phyloP scores from a whole-genome alignment of 768 basidiomycete species.

The Pisolithus marmoratus region DNA sequence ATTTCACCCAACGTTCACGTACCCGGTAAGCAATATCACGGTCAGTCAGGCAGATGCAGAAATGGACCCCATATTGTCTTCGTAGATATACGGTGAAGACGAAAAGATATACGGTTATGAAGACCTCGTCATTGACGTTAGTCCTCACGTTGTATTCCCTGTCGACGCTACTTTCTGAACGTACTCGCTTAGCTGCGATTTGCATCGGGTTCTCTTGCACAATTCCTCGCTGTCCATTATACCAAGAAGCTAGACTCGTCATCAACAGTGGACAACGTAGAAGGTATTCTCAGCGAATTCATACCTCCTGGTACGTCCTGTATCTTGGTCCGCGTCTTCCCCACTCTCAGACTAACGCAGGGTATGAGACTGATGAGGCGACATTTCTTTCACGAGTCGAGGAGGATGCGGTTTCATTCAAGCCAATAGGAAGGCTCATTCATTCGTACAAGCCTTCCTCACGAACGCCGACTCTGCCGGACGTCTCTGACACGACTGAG shows the following conservation, averaged over 20 bases:
- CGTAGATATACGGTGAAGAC: constrained; percentile 89
- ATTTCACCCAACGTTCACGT: constrained; percentile 90
- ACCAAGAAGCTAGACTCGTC: constrained; percentile 58
- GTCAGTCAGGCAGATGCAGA: not conserved
- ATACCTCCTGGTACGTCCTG: constrained; percentile 59
- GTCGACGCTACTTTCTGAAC: constrained; percentile 2
- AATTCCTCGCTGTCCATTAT: constrained; percentile 67
- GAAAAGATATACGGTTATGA: constrained; percentile 95
- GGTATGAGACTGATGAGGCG: constrained; percentile 62
- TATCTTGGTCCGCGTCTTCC: not conserved
- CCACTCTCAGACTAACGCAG: constrained; percentile 29
- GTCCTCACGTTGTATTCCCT: constrained; percentile 18
- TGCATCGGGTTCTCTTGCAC: constrained; percentile 79
- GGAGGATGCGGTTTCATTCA: constrained; percentile 71
- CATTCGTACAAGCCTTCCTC: constrained; percentile 67
- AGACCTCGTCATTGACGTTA: constrained; percentile 76
- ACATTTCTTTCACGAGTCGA: constrained; percentile 68
- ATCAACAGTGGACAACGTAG: constrained; percentile 82
- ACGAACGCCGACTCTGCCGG: constrained; percentile 39
- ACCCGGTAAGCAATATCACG: constrained; percentile 60
- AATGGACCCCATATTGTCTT: not conserved
- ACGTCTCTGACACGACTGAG: constrained; percentile 28
- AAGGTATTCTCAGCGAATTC: constrained; percentile 66
- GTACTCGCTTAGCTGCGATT: constrained; percentile 57
- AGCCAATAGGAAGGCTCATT: constrained; percentile 70